Percentiles rank a stretch among this genome's conserved stretches.
These are phyloP conservation scores for Globisporangium canariense DNA, from an alignment of 352 stramenopile species.

Conservation along the genomic window DNA sequence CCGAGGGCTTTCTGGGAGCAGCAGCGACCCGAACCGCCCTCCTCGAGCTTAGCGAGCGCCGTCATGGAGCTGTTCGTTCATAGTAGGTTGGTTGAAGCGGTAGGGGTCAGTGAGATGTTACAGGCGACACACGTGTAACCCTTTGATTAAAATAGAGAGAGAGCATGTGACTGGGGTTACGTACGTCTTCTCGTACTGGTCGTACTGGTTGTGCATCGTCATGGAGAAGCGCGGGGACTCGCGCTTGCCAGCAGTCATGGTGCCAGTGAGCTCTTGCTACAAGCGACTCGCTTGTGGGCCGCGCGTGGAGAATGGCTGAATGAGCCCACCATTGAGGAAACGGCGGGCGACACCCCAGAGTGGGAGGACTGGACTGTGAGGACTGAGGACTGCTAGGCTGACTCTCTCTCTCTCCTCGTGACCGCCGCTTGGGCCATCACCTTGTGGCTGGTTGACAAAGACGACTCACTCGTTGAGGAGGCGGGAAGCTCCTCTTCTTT, in stretches of 20 bases:
- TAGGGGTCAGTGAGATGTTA: background rate
- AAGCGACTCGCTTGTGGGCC: background rate
- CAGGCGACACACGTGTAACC: background rate
- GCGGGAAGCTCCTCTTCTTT: constrained; percentile 2
- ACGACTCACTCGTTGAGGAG: background rate
- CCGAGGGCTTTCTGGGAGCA: constrained; percentile 41
- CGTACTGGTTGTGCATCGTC: constrained; percentile 14
- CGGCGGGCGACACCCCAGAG: background rate
- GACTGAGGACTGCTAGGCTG: background rate
- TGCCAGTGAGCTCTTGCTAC: background rate
- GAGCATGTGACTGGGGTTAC: background rate
- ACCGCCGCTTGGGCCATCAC: no score
- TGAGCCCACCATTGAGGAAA: background rate
- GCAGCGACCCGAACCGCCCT: constrained; percentile 16
- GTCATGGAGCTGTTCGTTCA: constrained; percentile 8
- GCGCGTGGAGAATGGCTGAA: background rate
- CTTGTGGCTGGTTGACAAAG: background rate
- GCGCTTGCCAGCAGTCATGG: constrained; percentile 1
- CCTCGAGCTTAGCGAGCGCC: constrained; percentile 19
- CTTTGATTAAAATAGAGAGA: background rate
- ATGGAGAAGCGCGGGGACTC: constrained; percentile 20
- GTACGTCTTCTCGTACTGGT: constrained; percentile 16
- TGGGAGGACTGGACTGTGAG: background rate
- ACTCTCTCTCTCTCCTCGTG: background rate
- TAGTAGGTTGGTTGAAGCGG: background rate